phyloP scores from a whole-genome alignment of 257 asterid genomes.

The Penstemon davidsonii region DNA sequence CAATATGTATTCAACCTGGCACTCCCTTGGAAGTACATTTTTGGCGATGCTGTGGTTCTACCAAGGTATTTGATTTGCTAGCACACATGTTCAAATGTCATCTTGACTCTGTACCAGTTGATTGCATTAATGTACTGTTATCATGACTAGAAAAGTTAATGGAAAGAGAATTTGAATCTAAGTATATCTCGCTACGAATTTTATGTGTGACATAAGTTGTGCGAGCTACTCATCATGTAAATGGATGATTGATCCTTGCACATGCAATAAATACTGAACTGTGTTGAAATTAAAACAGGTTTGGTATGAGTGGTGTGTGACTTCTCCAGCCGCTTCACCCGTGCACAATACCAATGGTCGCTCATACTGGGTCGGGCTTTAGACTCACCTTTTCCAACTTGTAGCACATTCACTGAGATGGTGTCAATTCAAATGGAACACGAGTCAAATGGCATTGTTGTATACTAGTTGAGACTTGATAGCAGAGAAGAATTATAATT shows the following conservation, averaged over 20 bases:
- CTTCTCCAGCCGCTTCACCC: conserved; percentile 68
- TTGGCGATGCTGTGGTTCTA: conserved; percentile 90
- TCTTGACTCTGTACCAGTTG: background rate
- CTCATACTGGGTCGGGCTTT: conserved; percentile 95
- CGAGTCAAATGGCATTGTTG: conserved; percentile 24
- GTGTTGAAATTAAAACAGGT: conserved; percentile 44
- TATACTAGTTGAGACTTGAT: conserved; percentile 23
- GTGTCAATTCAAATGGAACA: background rate
- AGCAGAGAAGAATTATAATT: conserved; percentile 16
- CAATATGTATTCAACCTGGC: conserved; percentile 58
- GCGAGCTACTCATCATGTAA: no score
- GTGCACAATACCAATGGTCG: conserved; percentile 92
- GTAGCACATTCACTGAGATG: background rate
- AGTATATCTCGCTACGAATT: no score
- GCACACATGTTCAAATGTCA: background rate
- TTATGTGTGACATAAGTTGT: no score
- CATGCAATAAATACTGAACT: no score
- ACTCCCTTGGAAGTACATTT: conserved; percentile 75
- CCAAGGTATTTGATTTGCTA: conserved; percentile 57
- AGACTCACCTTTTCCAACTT: conserved; percentile 10
- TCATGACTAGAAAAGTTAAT: background rate
- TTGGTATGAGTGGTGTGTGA: conserved; percentile 94
- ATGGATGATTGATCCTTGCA: no score
- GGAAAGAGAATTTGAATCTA: no score
- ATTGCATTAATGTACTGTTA: background rate